Base-by-base conservation (phyloP, 164 flowering plant species). In the Malania oleifera region DNA sequence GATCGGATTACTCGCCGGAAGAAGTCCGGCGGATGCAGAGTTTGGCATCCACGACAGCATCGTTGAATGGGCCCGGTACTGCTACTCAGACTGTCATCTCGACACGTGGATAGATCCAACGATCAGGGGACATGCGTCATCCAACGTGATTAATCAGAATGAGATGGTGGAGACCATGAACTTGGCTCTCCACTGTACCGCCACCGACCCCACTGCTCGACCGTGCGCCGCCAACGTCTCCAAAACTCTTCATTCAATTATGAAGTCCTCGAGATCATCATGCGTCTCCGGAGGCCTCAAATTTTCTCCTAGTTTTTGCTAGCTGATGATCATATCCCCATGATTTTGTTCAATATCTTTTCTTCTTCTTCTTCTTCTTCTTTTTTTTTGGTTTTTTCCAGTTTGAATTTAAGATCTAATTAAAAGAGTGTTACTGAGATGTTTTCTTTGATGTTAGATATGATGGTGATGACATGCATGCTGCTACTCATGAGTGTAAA, bases 21-120 rank as follows among this genome's bases (percentile, higher is more conserved):
- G 72, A 70, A 54, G 61, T 38, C 80, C 84, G 0, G 59, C 52
- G 1, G 86, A 80, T 43, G 45, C 61, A 1, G 88, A 84, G 59
- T 64, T 68, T 1, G 84, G 88, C 7, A 61, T 55, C 52, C 82
- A 75, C 26, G 70, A 68, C 6, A 70, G 67, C 67, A 31, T 88
- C 0, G 85, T 86, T 0, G 88, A 78, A 54, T 91, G 98, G 98
- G 93, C 93, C 4, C 77, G 80, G 0, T 78, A 79, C 34, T 83
- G 91, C 78, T 91, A 88, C 74, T 69, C 91, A 0, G 88, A 91
- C 24, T 82, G 91, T 31, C 88, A 74, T 65, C 67, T 85, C 9
- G 86, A 84, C 60, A 56, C 74, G 52, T 91, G 98, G 98, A 64
- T 86, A 18, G 92, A 88, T 49, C 76, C 84, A 0, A 43, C 25